Conservation (phyloP, 2,329 filamentous ascomycete genomes). For the Exophiala xenobiotica region DNA sequence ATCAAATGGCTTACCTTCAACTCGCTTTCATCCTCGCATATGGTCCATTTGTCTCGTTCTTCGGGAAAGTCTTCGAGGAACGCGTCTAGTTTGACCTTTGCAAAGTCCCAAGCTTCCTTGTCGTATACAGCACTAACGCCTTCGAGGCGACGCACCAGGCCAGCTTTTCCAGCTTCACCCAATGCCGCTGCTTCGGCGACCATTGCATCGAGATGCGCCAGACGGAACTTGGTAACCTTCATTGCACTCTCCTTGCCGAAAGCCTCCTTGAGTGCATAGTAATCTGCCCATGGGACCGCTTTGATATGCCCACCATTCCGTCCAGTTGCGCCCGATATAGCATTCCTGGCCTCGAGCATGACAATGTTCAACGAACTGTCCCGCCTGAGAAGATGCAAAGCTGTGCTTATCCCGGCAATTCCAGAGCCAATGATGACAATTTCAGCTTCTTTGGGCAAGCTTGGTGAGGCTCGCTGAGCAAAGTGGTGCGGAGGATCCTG, state of each 20-base stretch:
- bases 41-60: slow-evolving; percentile 16
- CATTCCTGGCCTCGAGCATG: slow-evolving; percentile 38
- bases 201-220: slow-evolving; percentile 24
- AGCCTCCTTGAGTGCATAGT: slow-evolving; percentile 17
- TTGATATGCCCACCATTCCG: slow-evolving; percentile 40
- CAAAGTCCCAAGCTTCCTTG: slow-evolving; percentile 16
- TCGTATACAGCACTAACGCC: slow-evolving; percentile 22
- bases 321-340: slow-evolving; percentile 41
- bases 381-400: slow-evolving; percentile 35
- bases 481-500: slow-evolving; percentile 32
- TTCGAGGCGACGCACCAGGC: slow-evolving; percentile 22
- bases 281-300: slow-evolving; percentile 22
- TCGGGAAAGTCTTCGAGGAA: slow-evolving; percentile 26
- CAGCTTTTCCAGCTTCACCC: slow-evolving; percentile 26
- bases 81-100: slow-evolving; percentile 17
- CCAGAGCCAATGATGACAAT: slow-evolving; percentile 40
- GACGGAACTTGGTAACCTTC: slow-evolving; percentile 33
- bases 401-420: slow-evolving; percentile 37
- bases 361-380: slow-evolving; percentile 33
- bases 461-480: slow-evolving; percentile 20
- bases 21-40: slow-evolving; percentile 18
- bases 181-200: slow-evolving; percentile 19
- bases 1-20: slow-evolving; percentile 24
- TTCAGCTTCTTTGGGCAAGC: slow-evolving; percentile 32
- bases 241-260: slow-evolving; percentile 24